Conservation (phyloP, 2,329 filamentous ascomycete genomes). For the Ophiostoma australiae region DNA sequence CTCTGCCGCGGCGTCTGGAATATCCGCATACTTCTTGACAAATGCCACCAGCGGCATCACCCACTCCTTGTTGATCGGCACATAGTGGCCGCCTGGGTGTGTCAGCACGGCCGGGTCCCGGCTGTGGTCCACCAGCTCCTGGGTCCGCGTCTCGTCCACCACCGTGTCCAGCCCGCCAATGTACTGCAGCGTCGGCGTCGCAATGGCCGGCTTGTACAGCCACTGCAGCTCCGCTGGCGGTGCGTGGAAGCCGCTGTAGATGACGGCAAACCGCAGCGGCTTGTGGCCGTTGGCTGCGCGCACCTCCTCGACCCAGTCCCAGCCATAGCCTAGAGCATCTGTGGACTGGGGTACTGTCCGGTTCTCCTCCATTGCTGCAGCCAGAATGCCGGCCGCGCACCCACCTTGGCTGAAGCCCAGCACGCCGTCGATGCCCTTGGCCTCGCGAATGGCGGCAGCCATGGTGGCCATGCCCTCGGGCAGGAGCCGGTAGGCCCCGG, state of each 20-base stretch:
- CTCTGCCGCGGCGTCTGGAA: neutral
- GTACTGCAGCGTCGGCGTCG: conserved; percentile 75
- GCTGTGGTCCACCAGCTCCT: conserved; percentile 62
- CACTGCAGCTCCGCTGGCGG: conserved; percentile 57
- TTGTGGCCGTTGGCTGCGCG: conserved; percentile 46
- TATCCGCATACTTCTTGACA: conserved; percentile 30
- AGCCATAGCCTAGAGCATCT: conserved; percentile 25
- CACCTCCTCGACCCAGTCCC: conserved; percentile 43
- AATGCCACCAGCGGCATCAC: conserved; percentile 59
- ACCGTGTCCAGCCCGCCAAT: conserved; percentile 81
- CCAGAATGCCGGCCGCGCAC: conserved; percentile 65
- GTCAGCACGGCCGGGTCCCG: conserved; percentile 51
- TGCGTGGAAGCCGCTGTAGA: conserved; percentile 73
- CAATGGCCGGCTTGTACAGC: conserved; percentile 70
- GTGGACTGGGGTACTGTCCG: neutral
- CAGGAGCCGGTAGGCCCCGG: conserved; percentile 61
- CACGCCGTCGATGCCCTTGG: conserved; percentile 69
- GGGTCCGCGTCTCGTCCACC: conserved; percentile 71
- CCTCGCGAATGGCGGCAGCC: conserved; percentile 55
- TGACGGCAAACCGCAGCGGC: conserved; percentile 63
- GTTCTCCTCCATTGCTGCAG: conserved; percentile 61
- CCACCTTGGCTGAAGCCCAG: conserved; percentile 81
- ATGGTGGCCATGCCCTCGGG: conserved; percentile 62
- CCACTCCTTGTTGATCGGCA: conserved; percentile 79
- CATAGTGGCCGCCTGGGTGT: conserved; percentile 86